Evolutionary conservation across 441 rosid genomes (phyloP).

Genomic region (Mallotus repandus): DNA sequence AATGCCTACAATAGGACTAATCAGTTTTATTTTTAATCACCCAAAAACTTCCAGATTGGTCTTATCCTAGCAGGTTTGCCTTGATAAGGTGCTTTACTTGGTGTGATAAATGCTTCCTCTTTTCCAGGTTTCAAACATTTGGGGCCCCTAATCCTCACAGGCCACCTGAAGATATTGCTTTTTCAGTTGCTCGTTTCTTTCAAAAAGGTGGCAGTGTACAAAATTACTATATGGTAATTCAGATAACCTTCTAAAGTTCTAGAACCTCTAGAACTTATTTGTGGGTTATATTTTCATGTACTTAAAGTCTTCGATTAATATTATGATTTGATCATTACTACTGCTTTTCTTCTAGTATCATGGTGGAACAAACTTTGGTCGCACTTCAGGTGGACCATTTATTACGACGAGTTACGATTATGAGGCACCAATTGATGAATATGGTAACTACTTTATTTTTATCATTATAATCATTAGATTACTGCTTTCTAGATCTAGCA

Average conservation of each 20-base stretch:
- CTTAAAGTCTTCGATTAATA: not conserved
- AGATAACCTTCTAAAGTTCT: slow-evolving; percentile 20
- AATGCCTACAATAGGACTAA: no score
- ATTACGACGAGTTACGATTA: slow-evolving; percentile 97
- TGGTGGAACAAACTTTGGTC: slow-evolving; percentile 96
- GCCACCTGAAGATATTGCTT: slow-evolving; percentile 89
- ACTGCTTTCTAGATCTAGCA: not conserved
- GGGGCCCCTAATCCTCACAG: slow-evolving; percentile 93
- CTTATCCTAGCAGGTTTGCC: not conserved
- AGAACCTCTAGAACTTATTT: slow-evolving; percentile 8
- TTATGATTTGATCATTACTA: not conserved
- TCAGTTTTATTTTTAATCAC: no score
- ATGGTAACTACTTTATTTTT: slow-evolving; percentile 49
- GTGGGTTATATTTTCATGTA: not conserved
- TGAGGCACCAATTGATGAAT: slow-evolving; percentile 97
- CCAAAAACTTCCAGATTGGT: no score
- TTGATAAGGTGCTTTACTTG: slow-evolving; percentile 6
- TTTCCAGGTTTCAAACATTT: slow-evolving; percentile 82
- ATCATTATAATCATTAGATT: slow-evolving; percentile 5
- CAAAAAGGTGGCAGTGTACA: slow-evolving; percentile 88
- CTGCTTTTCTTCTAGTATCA: slow-evolving; percentile 57
- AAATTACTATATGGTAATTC: slow-evolving; percentile 85
- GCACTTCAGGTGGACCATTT: slow-evolving; percentile 95
- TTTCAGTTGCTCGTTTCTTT: slow-evolving; percentile 87
- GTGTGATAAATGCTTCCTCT: not conserved